These are phyloP conservation scores for Colletotrichum eleusines DNA, from an alignment of 2,329 filamentous ascomycete species.

Conservation along the genomic window DNA sequence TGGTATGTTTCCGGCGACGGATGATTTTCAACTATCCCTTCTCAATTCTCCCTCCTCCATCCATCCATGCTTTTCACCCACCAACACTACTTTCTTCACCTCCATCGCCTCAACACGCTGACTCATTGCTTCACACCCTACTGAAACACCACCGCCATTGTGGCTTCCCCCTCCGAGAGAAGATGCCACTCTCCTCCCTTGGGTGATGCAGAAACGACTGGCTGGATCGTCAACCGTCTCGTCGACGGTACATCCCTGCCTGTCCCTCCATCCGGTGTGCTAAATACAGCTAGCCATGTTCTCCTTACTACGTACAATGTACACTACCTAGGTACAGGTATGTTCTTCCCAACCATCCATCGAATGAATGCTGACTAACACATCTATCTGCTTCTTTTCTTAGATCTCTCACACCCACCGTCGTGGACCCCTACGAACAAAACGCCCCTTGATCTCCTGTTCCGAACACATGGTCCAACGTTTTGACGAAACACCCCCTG, in stretches of 20 bases:
- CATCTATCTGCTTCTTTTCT: slow-evolving; percentile 31
- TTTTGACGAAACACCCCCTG: slow-evolving; percentile 22
- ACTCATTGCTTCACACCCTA: not conserved
- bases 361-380: slow-evolving; percentile 22
- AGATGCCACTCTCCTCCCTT: not conserved
- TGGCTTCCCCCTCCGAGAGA: not conserved
- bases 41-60: not conserved
- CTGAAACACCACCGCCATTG: not conserved
- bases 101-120: not conserved
- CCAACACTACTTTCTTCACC: not conserved
- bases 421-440: slow-evolving; percentile 25
- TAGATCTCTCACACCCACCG: slow-evolving; percentile 31
- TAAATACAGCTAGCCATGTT: too few species aligned
- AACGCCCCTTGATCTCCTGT: slow-evolving; percentile 24
- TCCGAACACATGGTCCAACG: slow-evolving; percentile 7
- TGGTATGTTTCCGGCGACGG: not conserved
- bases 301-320: too few species aligned
- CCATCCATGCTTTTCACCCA: not conserved
- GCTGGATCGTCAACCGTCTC: not conserved
- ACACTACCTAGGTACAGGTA: too few species aligned
- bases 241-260: not conserved
- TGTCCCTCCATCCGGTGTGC: not conserved
- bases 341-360: not conserved
- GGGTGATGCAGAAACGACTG: not conserved
- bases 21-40: too few species aligned